Evolutionary conservation across 2,329 filamentous ascomycete species (phyloP).

Genomic region (Fusarium sp.): DNA sequence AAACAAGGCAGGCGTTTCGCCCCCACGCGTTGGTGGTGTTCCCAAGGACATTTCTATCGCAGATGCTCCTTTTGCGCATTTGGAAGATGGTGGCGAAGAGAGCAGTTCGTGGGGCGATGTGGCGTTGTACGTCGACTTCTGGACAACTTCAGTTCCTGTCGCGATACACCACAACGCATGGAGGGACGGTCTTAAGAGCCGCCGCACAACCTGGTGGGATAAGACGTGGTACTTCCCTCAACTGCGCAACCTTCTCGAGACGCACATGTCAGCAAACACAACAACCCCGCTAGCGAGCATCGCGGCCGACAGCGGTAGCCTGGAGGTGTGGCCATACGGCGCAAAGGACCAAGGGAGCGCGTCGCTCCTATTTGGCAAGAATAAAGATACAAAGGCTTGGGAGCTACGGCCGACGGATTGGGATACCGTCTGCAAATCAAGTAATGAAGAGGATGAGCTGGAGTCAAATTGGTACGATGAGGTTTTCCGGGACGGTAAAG

Average conservation of each 20-base stretch:
- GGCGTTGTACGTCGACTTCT: conserved; percentile 46
- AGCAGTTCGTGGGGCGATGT: conserved; percentile 40
- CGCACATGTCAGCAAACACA: conserved; percentile 32
- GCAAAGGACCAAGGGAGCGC: conserved; percentile 18
- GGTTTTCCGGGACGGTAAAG: conserved; percentile 44
- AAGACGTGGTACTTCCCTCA: conserved; percentile 50
- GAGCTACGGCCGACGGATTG: conserved; percentile 39
- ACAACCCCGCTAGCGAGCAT: conserved; percentile 36
- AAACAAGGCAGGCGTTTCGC: conserved; percentile 40
- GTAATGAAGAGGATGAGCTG: conserved; percentile 26
- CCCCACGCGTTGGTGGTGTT: conserved; percentile 43
- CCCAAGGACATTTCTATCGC: conserved; percentile 43
- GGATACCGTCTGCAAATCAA: conserved; percentile 40
- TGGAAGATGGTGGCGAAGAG: conserved; percentile 4
- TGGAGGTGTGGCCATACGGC: conserved; percentile 38
- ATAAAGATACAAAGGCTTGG: conserved; percentile 40
- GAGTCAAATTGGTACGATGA: conserved; percentile 43
- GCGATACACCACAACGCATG: conserved; percentile 49
- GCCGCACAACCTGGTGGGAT: conserved; percentile 46
- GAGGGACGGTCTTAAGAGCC: conserved; percentile 45
- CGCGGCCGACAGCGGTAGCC: conserved; percentile 23
- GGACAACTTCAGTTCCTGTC: conserved; percentile 45
- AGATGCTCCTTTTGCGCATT: conserved; percentile 30
- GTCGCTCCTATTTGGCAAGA: conserved; percentile 44
- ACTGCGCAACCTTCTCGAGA: conserved; percentile 41